A percentile compares a stretch with the other conserved stretches of the same genome.
These are phyloP conservation scores for Pestalotiopsis sp. DNA, from an alignment of 2,329 filamentous ascomycete genomes.

Conservation along the genomic window DNA sequence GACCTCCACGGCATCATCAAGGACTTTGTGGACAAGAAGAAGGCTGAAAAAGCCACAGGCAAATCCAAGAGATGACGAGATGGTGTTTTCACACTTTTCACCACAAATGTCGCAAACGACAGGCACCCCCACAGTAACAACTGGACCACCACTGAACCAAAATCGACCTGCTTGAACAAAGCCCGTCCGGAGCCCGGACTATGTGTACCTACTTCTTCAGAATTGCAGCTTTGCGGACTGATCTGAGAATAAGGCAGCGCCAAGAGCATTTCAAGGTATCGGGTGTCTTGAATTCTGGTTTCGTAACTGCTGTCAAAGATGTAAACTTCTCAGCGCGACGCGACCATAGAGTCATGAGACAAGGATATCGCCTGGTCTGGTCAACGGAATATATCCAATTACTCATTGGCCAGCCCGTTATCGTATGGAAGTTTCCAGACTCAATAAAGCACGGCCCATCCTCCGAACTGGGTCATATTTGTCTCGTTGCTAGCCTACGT, in stretches of 20 bases:
- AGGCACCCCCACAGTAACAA: neutral
- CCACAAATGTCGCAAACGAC: neutral
- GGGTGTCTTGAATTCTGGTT: neutral
- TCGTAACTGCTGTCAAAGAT: neutral
- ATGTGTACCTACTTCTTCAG: neutral
- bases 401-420: neutral
- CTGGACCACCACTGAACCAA: too few species aligned
- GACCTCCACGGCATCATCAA: slow-evolving; percentile 77
- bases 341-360: neutral
- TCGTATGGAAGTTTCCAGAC: neutral
- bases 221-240: neutral
- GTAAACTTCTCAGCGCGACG: too few species aligned
- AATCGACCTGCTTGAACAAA: neutral
- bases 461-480: neutral
- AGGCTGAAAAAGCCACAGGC: slow-evolving; percentile 43
- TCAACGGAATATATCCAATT: neutral
- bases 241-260: neutral
- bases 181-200: neutral
- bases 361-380: neutral
- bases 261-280: neutral
- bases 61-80: slow-evolving; percentile 29
- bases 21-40: slow-evolving; percentile 63
- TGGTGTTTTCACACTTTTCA: neutral
- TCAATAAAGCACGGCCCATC: neutral
- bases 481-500: neutral